phyloP scores from a whole-genome alignment of 2,329 filamentous ascomycete genomes.

The Trichoderma aggressivum region DNA sequence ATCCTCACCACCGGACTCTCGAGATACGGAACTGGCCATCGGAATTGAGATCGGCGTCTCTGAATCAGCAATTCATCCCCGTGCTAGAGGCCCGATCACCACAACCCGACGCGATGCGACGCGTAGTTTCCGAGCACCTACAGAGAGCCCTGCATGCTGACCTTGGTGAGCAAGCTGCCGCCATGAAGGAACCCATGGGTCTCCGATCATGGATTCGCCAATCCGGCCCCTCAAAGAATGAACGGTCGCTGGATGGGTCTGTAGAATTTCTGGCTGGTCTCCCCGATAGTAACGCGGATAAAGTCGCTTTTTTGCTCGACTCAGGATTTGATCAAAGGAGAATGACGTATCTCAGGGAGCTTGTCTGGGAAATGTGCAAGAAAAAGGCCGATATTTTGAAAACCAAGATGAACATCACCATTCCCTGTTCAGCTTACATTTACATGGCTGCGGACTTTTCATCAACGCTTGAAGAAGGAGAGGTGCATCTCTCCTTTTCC shows the following conservation, averaged over 20 bases:
- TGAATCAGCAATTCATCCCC: conserved; percentile 68
- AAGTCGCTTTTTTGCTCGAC: conserved; percentile 52
- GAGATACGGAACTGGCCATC: conserved; percentile 52
- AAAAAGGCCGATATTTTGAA: conserved; percentile 52
- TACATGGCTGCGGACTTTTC: conserved; percentile 68
- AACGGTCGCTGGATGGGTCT: conserved; percentile 39
- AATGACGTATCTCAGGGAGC: conserved; percentile 47
- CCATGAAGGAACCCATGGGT: conserved; percentile 47
- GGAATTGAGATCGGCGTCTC: conserved; percentile 42
- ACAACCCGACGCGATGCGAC: conserved; percentile 42
- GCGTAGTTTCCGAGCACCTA: conserved; percentile 49
- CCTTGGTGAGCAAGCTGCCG: conserved; percentile 48
- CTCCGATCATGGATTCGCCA: conserved; percentile 55
- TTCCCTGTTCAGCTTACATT: conserved; percentile 59
- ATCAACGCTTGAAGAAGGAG: conserved; percentile 56
- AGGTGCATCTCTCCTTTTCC: conserved; percentile 68
- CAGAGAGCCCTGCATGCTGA: conserved; percentile 48
- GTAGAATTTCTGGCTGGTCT: conserved; percentile 49
- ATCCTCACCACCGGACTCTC: conserved; percentile 57
- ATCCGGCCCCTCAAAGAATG: conserved; percentile 33
- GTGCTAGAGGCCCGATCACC: conserved; percentile 61
- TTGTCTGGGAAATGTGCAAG: conserved; percentile 46
- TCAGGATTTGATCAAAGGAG: conserved; percentile 56
- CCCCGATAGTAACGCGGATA: conserved; percentile 49
- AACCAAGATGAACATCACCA: conserved; percentile 55